phyloP scores from a whole-genome alignment of 2,329 filamentous ascomycete genomes.

The Claviceps monticola region DNA sequence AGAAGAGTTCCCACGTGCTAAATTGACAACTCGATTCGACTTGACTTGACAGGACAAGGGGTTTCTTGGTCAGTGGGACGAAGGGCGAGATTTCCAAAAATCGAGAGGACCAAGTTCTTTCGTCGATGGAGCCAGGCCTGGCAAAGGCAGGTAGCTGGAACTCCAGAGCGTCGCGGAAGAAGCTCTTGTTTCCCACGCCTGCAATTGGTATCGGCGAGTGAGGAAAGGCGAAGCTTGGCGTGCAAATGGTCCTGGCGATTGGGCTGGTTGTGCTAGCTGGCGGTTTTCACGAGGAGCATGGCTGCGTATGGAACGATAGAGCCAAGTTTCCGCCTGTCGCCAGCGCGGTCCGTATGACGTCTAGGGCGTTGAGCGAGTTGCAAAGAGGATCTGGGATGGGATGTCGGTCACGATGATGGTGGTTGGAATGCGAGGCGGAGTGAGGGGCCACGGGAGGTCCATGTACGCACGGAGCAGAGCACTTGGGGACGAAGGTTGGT shows the following conservation, averaged over 20 bases:
- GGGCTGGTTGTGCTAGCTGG: not conserved
- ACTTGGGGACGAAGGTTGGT: no score
- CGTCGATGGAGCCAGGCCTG: not conserved
- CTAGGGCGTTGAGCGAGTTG: no score
- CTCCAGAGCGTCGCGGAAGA: not conserved
- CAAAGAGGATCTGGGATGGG: no score
- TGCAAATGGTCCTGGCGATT: not conserved
- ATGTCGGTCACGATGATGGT: no score
- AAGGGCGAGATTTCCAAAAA: not conserved
- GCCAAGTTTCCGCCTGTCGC: no score
- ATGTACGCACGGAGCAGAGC: no score
- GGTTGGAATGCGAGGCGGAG: no score
- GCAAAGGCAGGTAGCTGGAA: not conserved
- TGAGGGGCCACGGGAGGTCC: no score
- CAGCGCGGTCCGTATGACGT: no score
- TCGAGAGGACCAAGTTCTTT: not conserved
- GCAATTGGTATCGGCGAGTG: not conserved
- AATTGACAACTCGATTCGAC: not conserved
- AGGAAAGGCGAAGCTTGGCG: not conserved
- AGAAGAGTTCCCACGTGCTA: not conserved
- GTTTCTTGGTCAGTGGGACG: not conserved
- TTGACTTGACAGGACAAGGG: not conserved
- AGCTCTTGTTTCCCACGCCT: not conserved
- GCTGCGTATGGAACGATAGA: not conserved
- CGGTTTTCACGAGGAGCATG: not conserved